phyloP scores from a whole-genome alignment of 176 grass and related monocot species.

The Metroxylon sagu region DNA sequence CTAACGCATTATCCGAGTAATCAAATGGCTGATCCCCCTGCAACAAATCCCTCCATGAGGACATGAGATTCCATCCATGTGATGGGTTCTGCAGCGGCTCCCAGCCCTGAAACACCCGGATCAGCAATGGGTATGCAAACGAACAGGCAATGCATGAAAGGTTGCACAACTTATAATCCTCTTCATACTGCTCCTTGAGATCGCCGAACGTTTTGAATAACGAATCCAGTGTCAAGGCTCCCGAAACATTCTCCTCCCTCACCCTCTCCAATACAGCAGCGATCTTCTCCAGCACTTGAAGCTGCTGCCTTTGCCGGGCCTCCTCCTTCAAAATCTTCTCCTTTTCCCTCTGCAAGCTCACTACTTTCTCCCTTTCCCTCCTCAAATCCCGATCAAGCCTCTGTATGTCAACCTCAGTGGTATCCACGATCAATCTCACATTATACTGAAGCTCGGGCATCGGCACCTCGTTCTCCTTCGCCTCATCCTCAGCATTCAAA shows the following conservation, averaged over 20 bases:
- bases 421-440: constrained; percentile 59
- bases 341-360: constrained; percentile 53
- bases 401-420: constrained; percentile 52
- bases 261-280: constrained; percentile 51
- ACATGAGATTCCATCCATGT: constrained; percentile 59
- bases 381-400: constrained; percentile 49
- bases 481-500: constrained; percentile 53
- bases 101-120: constrained; percentile 71
- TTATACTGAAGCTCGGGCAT: constrained; percentile 81
- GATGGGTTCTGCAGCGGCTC: constrained; percentile 61
- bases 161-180: constrained; percentile 76
- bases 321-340: constrained; percentile 57
- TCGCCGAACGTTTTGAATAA: constrained; percentile 47
- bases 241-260: constrained; percentile 32
- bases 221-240: constrained; percentile 44
- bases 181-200: constrained; percentile 39
- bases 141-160: constrained; percentile 59
- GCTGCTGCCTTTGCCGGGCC: constrained; percentile 37
- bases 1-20: constrained; percentile 38
- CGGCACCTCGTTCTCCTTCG: constrained; percentile 55
- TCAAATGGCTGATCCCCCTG: constrained; percentile 68
- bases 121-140: constrained; percentile 50
- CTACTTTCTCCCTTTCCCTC: constrained; percentile 54
- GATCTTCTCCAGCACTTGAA: constrained; percentile 59
- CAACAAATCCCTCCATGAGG: constrained; percentile 57